Evolutionary conservation across 371 early-diverging fungal species (phyloP).

Genomic region (Catenaria anguillulae): DNA sequence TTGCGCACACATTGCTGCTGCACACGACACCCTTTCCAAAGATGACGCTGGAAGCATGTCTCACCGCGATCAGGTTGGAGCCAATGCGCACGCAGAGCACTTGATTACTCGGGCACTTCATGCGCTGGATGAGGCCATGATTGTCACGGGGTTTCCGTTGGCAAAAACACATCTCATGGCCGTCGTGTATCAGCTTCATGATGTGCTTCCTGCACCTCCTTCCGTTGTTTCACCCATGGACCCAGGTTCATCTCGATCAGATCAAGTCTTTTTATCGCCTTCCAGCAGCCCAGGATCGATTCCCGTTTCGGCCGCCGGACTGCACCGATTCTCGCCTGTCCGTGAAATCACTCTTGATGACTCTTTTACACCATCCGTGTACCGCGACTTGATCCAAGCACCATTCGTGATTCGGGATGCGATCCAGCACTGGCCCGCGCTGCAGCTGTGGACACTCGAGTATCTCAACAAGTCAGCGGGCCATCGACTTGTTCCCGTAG

Average conservation of each 20-base stretch:
- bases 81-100: too few relatives aligned
- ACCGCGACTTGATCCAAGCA: not conserved
- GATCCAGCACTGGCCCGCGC: conserved; percentile 60
- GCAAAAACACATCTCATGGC: not conserved
- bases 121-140: conserved; percentile 10
- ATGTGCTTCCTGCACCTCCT: too few relatives aligned
- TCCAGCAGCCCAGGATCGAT: too few relatives aligned
- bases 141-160: conserved; percentile 9
- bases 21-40: not conserved
- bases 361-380: not conserved
- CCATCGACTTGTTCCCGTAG: conserved; percentile 71
- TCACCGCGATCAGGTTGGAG: too few relatives aligned
- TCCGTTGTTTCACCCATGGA: too few relatives aligned
- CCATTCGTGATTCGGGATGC: conserved; percentile 23
- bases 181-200: not conserved
- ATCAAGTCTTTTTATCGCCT: too few relatives aligned
- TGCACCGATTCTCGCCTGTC: not conserved
- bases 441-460: conserved; percentile 40
- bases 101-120: conserved; percentile 6
- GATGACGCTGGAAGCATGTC: too few relatives aligned
- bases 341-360: not conserved
- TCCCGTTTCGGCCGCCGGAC: too few relatives aligned
- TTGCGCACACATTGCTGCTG: not conserved
- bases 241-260: too few relatives aligned
- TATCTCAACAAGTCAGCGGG: conserved; percentile 44